Evolutionary conservation across 495 filamentous ascomycete genomes (phyloP), one percentile per base, ranked within the genome.

Genomic region (Penicillium cinerascens): DNA sequence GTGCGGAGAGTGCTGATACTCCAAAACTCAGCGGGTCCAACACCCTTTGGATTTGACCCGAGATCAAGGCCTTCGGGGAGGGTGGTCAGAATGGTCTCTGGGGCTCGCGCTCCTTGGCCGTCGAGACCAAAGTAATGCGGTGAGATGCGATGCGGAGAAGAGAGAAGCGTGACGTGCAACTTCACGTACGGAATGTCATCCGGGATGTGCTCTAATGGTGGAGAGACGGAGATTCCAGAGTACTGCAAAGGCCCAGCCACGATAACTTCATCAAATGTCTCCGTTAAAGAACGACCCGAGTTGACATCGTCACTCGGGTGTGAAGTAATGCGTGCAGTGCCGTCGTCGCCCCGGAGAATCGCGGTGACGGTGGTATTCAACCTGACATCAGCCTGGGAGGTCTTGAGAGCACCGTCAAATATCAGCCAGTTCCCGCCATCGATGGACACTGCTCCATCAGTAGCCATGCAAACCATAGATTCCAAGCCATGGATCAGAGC

Each of bases 381-480:
- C 4, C 69, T 66, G 4, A 90, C 47, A 6, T 78, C 65, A 1
- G 87, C 86, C 1, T 72, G 66, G 7, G 89, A 82, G 4, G 74
- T 69, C 33, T 83, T 74, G 10, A 90, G 70, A 88, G 96, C 96
- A 8, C 80, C 75, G 2, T 83, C 79, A 61, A 99, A 99, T 38
- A 97, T 97, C 64, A 83, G 85, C 92, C 91, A 99, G 60, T 99
- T 99, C 2, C 93, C 93, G 2, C 92, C 91, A 7, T 82, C 70
- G 6, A 98, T 79, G 5, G 85, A 70, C 59, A 91, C 82, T 0
- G 92, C 89, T 5, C 90, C 89, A 44, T 93, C 87, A 0, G 91
- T 85, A 1, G 92, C 88, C 89, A 97, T 89, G 63, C 89, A 87
- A 15, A 96, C 93, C 87, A 97, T 92, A 0, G 91, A 83, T 56